These are phyloP conservation scores for Bryoerythrophyllum caledonicum DNA, from an alignment of 225 moss, liverwort and hornwort genomes.

Conservation along the genomic window DNA sequence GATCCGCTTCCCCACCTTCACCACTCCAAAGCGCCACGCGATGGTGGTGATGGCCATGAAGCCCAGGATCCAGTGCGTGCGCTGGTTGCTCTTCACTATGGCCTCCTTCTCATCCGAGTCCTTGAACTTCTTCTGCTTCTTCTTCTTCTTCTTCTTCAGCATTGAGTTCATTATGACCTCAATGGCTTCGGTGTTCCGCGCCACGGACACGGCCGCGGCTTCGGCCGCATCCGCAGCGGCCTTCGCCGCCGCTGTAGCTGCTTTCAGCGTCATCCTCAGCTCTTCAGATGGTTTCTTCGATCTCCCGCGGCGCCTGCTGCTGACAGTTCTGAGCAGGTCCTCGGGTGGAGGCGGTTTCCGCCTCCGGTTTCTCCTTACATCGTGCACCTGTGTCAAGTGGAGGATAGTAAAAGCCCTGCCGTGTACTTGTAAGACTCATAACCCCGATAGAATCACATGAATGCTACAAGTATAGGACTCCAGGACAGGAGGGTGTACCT, in stretches of 20 bases:
- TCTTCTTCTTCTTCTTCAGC: slow-evolving; percentile 21
- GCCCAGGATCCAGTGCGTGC: slow-evolving; percentile 55
- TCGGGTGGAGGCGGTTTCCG: slow-evolving; percentile 9
- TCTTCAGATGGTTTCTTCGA: slow-evolving; percentile 27
- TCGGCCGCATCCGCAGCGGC: slow-evolving; percentile 56
- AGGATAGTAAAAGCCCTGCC: too few species aligned
- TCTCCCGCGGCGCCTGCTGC: slow-evolving; percentile 24
- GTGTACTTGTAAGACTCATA: too few species aligned
- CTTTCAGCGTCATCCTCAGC: slow-evolving; percentile 36
- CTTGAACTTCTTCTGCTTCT: slow-evolving; percentile 24
- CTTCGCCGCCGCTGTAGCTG: slow-evolving; percentile 45
- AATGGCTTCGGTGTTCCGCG: slow-evolving; percentile 45
- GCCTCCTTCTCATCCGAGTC: slow-evolving; percentile 20
- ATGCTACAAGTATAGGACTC: background rate
- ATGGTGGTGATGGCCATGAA: slow-evolving; percentile 47
- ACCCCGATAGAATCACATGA: background rate
- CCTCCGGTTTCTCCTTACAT: slow-evolving; percentile 33
- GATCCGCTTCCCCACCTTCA: slow-evolving; percentile 25
- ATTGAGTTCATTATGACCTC: slow-evolving; percentile 35
- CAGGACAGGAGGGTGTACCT: slow-evolving; percentile 21
- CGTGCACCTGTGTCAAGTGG: slow-evolving; percentile 25
- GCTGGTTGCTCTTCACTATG: slow-evolving; percentile 37
- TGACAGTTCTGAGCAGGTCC: slow-evolving; percentile 8
- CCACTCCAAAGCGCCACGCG: slow-evolving; percentile 50
- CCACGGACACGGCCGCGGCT: slow-evolving; percentile 43